Evolutionary conservation across 2,329 filamentous ascomycete species (phyloP).

Genomic region (Furcasterigmium furcatum): DNA sequence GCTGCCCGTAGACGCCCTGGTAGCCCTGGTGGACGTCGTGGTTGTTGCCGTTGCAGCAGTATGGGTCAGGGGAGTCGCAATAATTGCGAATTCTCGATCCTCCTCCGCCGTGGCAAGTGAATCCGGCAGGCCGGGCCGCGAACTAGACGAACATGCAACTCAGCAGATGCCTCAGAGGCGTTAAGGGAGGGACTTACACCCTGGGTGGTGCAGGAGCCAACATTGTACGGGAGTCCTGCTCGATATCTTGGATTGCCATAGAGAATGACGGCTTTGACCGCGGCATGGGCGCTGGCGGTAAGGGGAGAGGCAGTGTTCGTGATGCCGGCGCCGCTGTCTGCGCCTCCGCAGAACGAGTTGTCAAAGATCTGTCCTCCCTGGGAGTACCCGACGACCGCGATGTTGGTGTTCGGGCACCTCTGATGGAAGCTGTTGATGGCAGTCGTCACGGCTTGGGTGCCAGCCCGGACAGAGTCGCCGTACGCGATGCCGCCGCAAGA

Average conservation of each 20-base stretch:
- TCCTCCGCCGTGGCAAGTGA: slow-evolving; percentile 48
- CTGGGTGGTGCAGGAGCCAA: slow-evolving; percentile 53
- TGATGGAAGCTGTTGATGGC: slow-evolving; percentile 57
- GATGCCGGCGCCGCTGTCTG: slow-evolving; percentile 41
- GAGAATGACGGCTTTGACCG: slow-evolving; percentile 62
- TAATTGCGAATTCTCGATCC: slow-evolving; percentile 56
- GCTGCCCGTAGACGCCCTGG: slow-evolving; percentile 29
- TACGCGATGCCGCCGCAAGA: slow-evolving; percentile 59
- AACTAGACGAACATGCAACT: slow-evolving; percentile 37
- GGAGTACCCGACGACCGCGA: slow-evolving; percentile 61
- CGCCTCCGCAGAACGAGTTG: slow-evolving; percentile 60
- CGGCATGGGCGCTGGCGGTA: slow-evolving; percentile 42
- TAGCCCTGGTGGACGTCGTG: slow-evolving; percentile 53
- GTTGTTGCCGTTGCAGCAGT: slow-evolving; percentile 59
- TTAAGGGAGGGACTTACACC: slow-evolving; percentile 42
- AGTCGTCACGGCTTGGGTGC: slow-evolving; percentile 54
- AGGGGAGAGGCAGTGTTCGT: slow-evolving; percentile 38
- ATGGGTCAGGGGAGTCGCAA: slow-evolving; percentile 57
- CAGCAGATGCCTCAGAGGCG: not conserved
- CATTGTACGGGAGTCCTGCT: slow-evolving; percentile 52
- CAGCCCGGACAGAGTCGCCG: slow-evolving; percentile 53
- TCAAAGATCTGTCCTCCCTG: slow-evolving; percentile 65
- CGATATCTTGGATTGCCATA: slow-evolving; percentile 61
- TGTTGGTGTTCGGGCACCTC: slow-evolving; percentile 51
- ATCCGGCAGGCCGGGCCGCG: slow-evolving; percentile 50